These are phyloP conservation scores for Aspergillus incahuasiensis DNA, from an alignment of 495 filamentous ascomycete species.

Conservation along the genomic window DNA sequence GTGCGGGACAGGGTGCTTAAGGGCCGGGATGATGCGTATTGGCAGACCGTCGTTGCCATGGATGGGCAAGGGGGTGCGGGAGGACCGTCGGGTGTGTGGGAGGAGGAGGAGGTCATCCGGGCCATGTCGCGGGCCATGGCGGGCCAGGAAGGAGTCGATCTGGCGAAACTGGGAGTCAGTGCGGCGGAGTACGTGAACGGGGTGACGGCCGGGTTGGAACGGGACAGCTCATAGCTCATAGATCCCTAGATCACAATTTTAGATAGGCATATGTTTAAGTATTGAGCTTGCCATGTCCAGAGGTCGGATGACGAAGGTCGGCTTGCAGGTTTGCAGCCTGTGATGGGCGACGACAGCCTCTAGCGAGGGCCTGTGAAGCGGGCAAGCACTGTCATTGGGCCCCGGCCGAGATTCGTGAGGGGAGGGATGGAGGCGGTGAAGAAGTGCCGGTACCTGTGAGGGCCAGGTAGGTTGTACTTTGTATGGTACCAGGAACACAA, in stretches of 20 bases:
- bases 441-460: background rate
- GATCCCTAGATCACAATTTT: background rate
- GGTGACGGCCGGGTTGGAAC: constrained; percentile 38
- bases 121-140: constrained; percentile 48
- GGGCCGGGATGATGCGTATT: constrained; percentile 52
- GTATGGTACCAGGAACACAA: background rate
- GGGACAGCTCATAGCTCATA: background rate
- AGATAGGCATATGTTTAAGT: background rate
- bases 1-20: constrained; percentile 54
- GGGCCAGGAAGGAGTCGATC: constrained; percentile 43
- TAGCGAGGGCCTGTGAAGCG: constrained; percentile 7
- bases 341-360: constrained; percentile 10
- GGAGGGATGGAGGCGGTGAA: background rate
- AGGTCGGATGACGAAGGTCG: constrained; percentile 8
- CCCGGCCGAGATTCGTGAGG: background rate
- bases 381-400: constrained; percentile 6
- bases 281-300: background rate
- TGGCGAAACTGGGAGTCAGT: constrained; percentile 41
- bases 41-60: constrained; percentile 46
- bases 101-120: constrained; percentile 53
- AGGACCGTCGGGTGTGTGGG: constrained; percentile 39
- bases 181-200: constrained; percentile 43
- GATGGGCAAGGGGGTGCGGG: constrained; percentile 26
- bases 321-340: background rate
- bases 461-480: background rate